phyloP scores from a whole-genome alignment of 225 moss, liverwort and hornwort genomes.

The Physcomitrellopsis africana region DNA sequence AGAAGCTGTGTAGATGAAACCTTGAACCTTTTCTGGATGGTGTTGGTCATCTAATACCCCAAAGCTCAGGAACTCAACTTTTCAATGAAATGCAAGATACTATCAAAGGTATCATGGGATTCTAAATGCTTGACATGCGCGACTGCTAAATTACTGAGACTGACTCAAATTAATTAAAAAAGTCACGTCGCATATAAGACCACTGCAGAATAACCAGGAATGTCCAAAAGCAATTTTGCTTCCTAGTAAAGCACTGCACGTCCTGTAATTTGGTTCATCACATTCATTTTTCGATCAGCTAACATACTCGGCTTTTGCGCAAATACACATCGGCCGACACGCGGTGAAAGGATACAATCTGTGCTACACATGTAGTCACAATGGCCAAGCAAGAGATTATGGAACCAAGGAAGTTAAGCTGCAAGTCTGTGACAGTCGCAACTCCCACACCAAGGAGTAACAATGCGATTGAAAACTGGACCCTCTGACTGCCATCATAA shows the following conservation, averaged over 20 bases:
- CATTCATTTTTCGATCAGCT: not conserved
- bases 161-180: not conserved
- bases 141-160: not conserved
- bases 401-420: slow-evolving; percentile 64
- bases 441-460: slow-evolving; percentile 66
- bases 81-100: slow-evolving; percentile 9
- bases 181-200: not conserved
- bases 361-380: slow-evolving; percentile 86
- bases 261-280: not conserved
- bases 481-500: slow-evolving; percentile 66
- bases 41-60: slow-evolving; percentile 66
- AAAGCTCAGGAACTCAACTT: slow-evolving; percentile 50
- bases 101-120: not conserved
- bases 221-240: not conserved
- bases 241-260: not conserved
- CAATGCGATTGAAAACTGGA: slow-evolving; percentile 81
- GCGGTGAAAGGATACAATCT: slow-evolving; percentile 84
- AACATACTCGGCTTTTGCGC: slow-evolving; percentile 7
- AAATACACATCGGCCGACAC: slow-evolving; percentile 20
- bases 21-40: slow-evolving; percentile 75
- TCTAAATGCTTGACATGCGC: slow-evolving; percentile 1
- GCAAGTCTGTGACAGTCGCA: slow-evolving; percentile 71
- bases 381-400: slow-evolving; percentile 71
- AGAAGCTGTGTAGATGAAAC: slow-evolving; percentile 72
- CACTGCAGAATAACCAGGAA: not conserved